Conservation (phyloP, 2,329 filamentous ascomycete species). For the Pseudogymnoascus sp. region DNA sequence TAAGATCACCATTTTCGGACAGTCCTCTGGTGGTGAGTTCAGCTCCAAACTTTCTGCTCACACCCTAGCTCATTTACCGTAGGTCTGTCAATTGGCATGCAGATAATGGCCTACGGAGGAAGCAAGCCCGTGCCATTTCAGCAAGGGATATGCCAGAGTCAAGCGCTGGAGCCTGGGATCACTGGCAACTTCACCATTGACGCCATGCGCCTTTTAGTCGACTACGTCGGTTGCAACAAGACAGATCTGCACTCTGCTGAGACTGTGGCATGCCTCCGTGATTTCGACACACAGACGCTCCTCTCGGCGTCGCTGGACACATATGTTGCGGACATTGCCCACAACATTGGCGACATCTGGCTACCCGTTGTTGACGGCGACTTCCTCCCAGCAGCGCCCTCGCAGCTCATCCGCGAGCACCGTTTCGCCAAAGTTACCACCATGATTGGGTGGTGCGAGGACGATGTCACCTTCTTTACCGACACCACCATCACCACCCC, state of each 20-base stretch:
- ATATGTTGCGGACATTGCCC: conserved; percentile 32
- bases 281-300: conserved; percentile 35
- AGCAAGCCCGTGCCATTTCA: conserved; percentile 37
- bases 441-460: conserved; percentile 16
- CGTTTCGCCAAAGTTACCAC: conserved; percentile 14
- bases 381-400: conserved; percentile 14
- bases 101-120: conserved; percentile 41
- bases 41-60: conserved; percentile 19
- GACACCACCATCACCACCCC: neutral
- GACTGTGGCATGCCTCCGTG: conserved; percentile 40
- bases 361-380: conserved; percentile 22
- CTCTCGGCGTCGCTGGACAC: conserved; percentile 37
- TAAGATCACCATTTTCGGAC: conserved; percentile 52
- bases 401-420: conserved; percentile 11
- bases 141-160: conserved; percentile 38
- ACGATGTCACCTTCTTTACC: conserved; percentile 11
- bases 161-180: conserved; percentile 43
- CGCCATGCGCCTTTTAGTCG: conserved; percentile 37
- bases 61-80: conserved; percentile 35
- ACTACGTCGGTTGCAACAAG: conserved; percentile 36
- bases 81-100: conserved; percentile 37
- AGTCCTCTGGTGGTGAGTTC: conserved; percentile 49
- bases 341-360: conserved; percentile 45
- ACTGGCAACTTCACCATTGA: conserved; percentile 39
- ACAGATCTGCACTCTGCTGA: conserved; percentile 34